These are phyloP conservation scores for Rosa rugosa DNA, from an alignment of 306 rosid genomes.

Conservation along the genomic window DNA sequence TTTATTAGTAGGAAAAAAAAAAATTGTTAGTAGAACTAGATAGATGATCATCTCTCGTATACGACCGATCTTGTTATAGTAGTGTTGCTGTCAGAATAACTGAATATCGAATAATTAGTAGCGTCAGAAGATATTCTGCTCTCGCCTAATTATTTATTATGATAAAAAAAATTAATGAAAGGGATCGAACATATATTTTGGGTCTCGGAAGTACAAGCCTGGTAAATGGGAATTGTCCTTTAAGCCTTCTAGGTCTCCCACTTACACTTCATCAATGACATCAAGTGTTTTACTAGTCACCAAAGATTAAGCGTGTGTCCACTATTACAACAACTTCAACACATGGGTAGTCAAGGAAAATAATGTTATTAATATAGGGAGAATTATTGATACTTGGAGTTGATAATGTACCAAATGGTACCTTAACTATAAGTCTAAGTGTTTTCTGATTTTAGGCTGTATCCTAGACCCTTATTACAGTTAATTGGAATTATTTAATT, in stretches of 20 bases:
- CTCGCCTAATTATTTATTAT: too few relatives aligned
- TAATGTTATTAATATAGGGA: not conserved
- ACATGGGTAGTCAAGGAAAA: not conserved
- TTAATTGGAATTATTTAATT: not conserved
- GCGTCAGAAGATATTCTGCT: too few relatives aligned
- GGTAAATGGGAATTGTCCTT: too few relatives aligned
- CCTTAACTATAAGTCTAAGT: not conserved
- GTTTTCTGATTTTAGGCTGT: not conserved
- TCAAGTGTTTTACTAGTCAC: not conserved
- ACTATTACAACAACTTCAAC: not conserved
- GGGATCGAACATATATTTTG: too few relatives aligned
- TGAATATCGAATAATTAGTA: too few relatives aligned
- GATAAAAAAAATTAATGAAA: too few relatives aligned
- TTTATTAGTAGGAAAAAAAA: too few relatives aligned
- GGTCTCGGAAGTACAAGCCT: not conserved
- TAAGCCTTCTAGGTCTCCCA: not conserved
- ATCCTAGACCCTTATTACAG: not conserved
- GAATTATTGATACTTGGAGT: not conserved
- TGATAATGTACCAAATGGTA: conserved; percentile 7
- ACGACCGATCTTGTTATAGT: too few relatives aligned
- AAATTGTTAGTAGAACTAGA: too few relatives aligned
- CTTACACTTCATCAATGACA: not conserved
- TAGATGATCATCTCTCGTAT: too few relatives aligned
- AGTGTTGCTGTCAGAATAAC: too few relatives aligned
- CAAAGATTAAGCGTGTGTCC: not conserved